A percentile compares a stretch with the other conserved stretches of the same genome.
These are phyloP conservation scores for Candida glaebosa DNA, from an alignment of 805 yeast genomes.

Conservation along the genomic window DNA sequence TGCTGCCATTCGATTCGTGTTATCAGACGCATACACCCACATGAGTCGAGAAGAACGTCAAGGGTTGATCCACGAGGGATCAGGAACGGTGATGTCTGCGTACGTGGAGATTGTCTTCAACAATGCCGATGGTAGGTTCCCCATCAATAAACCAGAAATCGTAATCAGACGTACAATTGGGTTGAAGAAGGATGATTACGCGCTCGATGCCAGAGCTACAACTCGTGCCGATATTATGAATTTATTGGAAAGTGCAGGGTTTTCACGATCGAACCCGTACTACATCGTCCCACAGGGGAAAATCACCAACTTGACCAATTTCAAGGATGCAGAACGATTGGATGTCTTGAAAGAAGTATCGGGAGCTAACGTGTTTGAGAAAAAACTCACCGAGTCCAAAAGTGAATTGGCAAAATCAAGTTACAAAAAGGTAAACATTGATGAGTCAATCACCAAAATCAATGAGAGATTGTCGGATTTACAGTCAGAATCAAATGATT, in stretches of 20 bases:
- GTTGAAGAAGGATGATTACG: constrained; percentile 87
- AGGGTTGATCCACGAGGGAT: constrained; percentile 84
- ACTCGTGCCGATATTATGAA: constrained; percentile 79
- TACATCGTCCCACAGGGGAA: constrained; percentile 97
- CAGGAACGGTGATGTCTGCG: constrained; percentile 87
- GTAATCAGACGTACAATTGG: constrained; percentile 86
- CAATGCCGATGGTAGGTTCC: constrained; percentile 73
- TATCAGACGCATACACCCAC: constrained; percentile 85
- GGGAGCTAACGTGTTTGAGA: constrained; percentile 90
- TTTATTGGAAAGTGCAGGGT: constrained; percentile 86
- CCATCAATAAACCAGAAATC: constrained; percentile 65
- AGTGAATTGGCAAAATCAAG: constrained; percentile 76
- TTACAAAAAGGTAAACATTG: constrained; percentile 66
- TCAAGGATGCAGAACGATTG: constrained; percentile 80
- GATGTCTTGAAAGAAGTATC: constrained; percentile 84
- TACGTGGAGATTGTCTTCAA: constrained; percentile 88
- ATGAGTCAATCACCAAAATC: constrained; percentile 66
- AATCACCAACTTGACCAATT: constrained; percentile 82
- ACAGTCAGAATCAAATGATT: constrained; percentile 73
- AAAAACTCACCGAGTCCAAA: constrained; percentile 69
- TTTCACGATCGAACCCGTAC: constrained; percentile 85
- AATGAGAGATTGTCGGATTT: constrained; percentile 73
- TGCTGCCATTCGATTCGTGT: constrained; percentile 89
- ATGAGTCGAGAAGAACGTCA: constrained; percentile 83
- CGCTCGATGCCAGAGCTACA: constrained; percentile 74